These are phyloP conservation scores for Yueomyces sp. DNA, from an alignment of 1,139 yeast genomes.

Conservation along the genomic window DNA sequence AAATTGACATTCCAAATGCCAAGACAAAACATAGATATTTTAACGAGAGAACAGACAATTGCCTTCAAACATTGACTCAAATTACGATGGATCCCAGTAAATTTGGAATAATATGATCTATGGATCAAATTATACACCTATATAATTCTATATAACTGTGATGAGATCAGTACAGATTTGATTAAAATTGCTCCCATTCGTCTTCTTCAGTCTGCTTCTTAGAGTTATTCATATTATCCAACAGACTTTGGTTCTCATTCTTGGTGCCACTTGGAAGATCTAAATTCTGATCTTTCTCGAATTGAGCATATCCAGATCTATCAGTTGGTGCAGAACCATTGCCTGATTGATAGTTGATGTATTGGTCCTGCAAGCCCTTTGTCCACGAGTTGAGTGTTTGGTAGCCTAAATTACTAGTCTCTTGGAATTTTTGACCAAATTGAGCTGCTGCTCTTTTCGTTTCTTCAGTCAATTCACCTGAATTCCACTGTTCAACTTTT, in stretches of 20 bases:
- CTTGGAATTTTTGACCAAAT: conserved; percentile 88
- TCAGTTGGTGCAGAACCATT: conserved; percentile 20
- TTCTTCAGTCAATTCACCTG: conserved; percentile 65
- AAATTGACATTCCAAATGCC: too few relatives aligned
- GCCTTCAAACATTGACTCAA: too few relatives aligned
- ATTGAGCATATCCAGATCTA: neutral
- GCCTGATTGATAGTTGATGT: conserved; percentile 19
- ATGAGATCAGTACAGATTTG: neutral
- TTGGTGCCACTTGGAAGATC: conserved; percentile 3
- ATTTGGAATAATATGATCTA: too few relatives aligned
- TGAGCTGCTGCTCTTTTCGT: conserved; percentile 89
- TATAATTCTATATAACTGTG: too few relatives aligned
- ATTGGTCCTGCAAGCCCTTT: conserved; percentile 27
- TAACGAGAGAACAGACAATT: too few relatives aligned
- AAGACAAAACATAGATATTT: too few relatives aligned
- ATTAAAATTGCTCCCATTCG: conserved; percentile 23
- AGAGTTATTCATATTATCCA: neutral
- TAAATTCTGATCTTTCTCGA: conserved; percentile 2
- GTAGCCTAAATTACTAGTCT: conserved; percentile 64
- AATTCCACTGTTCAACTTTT: conserved; percentile 67
- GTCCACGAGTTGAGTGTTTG: conserved; percentile 58
- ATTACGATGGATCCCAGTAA: too few relatives aligned
- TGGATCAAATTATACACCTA: too few relatives aligned
- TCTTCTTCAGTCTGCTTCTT: conserved; percentile 12
- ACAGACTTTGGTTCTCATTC: neutral